Conservation (phyloP, 2,329 filamentous ascomycete species). For the Colletotrichum falcatum region DNA sequence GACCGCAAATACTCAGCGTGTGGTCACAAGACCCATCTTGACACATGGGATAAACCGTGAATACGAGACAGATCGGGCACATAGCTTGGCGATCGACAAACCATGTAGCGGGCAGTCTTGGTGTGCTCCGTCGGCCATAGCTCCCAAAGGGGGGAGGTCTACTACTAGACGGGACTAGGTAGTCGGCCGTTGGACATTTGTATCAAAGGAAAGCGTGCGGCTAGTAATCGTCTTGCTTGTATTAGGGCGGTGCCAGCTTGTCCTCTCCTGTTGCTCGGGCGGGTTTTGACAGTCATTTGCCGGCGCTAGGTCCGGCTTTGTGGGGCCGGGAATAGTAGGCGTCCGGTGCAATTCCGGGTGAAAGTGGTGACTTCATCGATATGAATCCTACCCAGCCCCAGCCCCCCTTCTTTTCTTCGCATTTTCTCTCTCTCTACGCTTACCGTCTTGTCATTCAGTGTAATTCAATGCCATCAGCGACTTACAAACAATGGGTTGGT, state of each 20-base stretch:
- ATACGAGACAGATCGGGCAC: slow-evolving; percentile 26
- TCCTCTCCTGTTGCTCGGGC: slow-evolving; percentile 1
- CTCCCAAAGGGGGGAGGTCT: not conserved
- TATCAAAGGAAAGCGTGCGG: not conserved
- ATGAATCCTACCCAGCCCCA: not conserved
- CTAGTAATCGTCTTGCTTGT: not conserved
- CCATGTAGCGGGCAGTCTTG: slow-evolving; percentile 1
- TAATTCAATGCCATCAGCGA: not conserved
- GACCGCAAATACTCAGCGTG: slow-evolving; percentile 8
- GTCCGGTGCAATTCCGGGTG: slow-evolving; percentile 19
- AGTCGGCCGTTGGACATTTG: slow-evolving; percentile 17
- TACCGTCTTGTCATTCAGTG: not conserved
- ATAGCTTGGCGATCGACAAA: slow-evolving; percentile 32
- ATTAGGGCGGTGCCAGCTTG: too few species aligned
- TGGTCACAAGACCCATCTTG: slow-evolving; percentile 34
- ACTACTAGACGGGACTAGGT: not conserved
- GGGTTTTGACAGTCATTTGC: slow-evolving; percentile 15
- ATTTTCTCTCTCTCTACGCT: not conserved
- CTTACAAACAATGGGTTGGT: not conserved
- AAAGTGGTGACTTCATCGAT: slow-evolving; percentile 41
- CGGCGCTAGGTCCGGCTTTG: slow-evolving; percentile 32
- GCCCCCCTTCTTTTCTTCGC: not conserved
- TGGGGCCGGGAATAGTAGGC: slow-evolving; percentile 36
- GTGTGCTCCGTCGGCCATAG: not conserved
- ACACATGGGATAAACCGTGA: slow-evolving; percentile 15